Evolutionary conservation across 768 basidiomycete genomes (phyloP), one percentile per base, ranked within the genome.

Genomic region (Agaricus subrufescens): DNA sequence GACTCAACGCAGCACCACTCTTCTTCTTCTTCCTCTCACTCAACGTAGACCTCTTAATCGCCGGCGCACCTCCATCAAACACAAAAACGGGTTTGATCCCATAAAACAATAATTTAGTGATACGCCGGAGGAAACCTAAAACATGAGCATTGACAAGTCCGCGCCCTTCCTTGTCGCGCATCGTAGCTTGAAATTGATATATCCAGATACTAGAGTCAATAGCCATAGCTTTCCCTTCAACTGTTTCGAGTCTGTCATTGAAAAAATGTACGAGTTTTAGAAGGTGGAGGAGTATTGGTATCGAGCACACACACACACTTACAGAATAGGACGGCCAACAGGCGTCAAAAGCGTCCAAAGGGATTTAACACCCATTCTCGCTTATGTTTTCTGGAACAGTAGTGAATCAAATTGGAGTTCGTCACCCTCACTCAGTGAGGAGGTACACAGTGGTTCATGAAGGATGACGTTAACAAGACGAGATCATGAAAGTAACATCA

Each of bases 141-240:
- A 99, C 86, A 71, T 98, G 97, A 1, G 96, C 95, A 65, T 98
- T 98, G 51, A 89, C 83, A 44, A 99, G 73, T 11, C 82, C 91
- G 25, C 86, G 84, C 27, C 97, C 97, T 57, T 98, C 94, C 66
- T 94, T 98, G 71, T 96, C 95, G 25, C 97, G 85, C 95, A 98
- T 98, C 8, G 97, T 98, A 23, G 96, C 95, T 73, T 98, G 96
- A 66, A 99, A 99, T 70, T 99, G 97, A 70, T 99, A 99, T 52
- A 99, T 86, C 97, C 97, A 99, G 60, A 99, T 98, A 62, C 94
- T 97, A 3, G 95, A 98, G 71, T 99, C 97, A 54, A 99, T 98
- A 2, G 97, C 97, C 74, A 99, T 84, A 9, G 84, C 75, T 68
- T 94, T 96, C n/a, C 94, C 94, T 65, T 95, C 94, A 67, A 95